A percentile compares a stretch with the other conserved stretches of the same genome.
Evolutionary conservation across 2,329 filamentous ascomycete genomes (phyloP).

Genomic region (Colletotrichum australisinense): DNA sequence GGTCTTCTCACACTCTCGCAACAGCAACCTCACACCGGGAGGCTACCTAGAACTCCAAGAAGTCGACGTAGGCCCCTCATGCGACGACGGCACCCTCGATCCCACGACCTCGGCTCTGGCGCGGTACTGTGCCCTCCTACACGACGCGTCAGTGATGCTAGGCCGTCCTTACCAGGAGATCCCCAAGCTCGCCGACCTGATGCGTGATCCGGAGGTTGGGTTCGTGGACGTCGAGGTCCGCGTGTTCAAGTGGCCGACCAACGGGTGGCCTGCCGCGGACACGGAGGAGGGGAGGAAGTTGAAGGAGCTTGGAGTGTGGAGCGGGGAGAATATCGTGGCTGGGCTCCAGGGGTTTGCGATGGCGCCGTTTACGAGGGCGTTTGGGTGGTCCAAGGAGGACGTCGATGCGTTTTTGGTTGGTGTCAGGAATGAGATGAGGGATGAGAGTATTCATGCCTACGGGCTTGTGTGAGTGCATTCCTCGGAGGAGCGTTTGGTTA

Average conservation of each 20-base stretch:
- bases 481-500: too few species aligned
- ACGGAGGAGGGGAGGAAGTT: background rate
- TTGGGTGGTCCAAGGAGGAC: background rate
- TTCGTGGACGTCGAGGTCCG: background rate
- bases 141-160: background rate
- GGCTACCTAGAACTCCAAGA: background rate
- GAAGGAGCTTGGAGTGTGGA: background rate
- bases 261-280: background rate
- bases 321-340: background rate
- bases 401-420: background rate
- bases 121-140: background rate
- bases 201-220: background rate
- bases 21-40: background rate
- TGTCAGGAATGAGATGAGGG: background rate
- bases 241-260: background rate
- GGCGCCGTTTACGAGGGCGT: background rate
- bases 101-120: background rate
- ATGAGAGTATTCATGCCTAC: background rate
- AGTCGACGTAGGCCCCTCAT: background rate
- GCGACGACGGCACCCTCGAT: background rate
- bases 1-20: background rate
- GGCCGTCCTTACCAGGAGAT: background rate
- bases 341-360: background rate
- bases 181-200: background rate
- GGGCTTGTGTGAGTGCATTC: background rate